Percentiles rank a stretch among this genome's conserved stretches.
These are phyloP conservation scores for Oxytropis ochrocephala DNA, from an alignment of 306 rosid species.

Conservation along the genomic window DNA sequence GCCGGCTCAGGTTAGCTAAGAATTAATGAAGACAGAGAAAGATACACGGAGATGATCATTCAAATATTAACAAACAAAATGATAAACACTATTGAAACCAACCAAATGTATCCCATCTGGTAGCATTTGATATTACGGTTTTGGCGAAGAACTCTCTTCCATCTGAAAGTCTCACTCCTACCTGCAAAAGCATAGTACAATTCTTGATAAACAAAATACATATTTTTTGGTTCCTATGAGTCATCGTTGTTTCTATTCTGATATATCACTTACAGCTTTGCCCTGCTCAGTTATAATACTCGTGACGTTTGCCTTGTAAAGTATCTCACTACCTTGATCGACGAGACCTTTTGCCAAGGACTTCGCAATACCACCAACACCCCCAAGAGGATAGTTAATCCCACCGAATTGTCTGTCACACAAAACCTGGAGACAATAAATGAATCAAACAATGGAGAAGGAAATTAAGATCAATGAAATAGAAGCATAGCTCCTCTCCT, in stretches of 20 bases:
- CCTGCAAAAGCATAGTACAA: constrained; percentile 40
- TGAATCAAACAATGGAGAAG: constrained; percentile 3
- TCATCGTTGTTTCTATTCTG: constrained; percentile 2
- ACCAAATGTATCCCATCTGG: too few relatives aligned
- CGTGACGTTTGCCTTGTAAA: constrained; percentile 88
- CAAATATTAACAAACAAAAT: too few relatives aligned
- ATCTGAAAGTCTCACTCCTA: constrained; percentile 82
- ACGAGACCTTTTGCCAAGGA: constrained; percentile 80
- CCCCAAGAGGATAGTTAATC: constrained; percentile 89
- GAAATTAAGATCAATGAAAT: background rate
- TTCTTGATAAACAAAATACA: constrained; percentile 17
- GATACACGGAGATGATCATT: too few relatives aligned
- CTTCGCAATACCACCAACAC: constrained; percentile 91
- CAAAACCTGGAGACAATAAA: constrained; percentile 49
- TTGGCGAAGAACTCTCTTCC: constrained; percentile 74
- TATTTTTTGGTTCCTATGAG: constrained; percentile 4
- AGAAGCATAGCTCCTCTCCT: background rate
- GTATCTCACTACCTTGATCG: constrained; percentile 72
- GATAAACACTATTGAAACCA: too few relatives aligned
- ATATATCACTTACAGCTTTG: constrained; percentile 65
- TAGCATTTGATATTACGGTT: constrained; percentile 90
- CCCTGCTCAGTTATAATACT: constrained; percentile 56
- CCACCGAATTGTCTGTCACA: constrained; percentile 97
- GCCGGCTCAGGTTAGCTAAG: constrained; percentile 11
- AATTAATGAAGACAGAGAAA: background rate